Base-by-base conservation (phyloP, 2,329 filamentous ascomycete genomes). In the Trichoderma sp. region DNA sequence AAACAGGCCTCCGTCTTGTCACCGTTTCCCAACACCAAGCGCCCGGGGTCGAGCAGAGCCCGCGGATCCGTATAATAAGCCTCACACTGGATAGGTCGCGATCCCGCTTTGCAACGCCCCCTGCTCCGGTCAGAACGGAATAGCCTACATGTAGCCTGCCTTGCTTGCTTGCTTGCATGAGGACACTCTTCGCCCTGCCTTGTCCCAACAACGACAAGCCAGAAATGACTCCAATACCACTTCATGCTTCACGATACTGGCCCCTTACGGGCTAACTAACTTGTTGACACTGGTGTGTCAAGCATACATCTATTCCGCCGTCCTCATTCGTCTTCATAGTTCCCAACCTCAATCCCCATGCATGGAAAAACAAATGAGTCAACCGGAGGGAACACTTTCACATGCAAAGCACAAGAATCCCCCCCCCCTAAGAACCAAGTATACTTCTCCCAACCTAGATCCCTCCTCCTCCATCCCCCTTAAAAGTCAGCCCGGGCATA, bases 1-100 rank as follows among this genome's bases (percentile, higher is more conserved):
- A 39, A 50, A 43, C 21, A 62, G 59, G 47, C 47, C 59, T 62
- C 59, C 59, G 59, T 62, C 34, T 51, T 54, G 41, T 34, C 52
- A 54, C 59, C 48, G 55, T n/a, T 51, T 51, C 26, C 26, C 48
- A 30, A n/a, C 48, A 30, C 12, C 14, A 39, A 19, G 14, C 19
- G 21, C 54, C 39, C 34, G 45, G 47, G 59, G 17, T 44, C 48
- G 44, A 39, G 47, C 28, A 44, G 56, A 39, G 26, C 19, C 48
- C 14, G 59, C 59, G n/a, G 50, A 54, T 59, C 56, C 28, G 56
- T 45, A 39, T 14, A 14, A 52, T 54, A 52, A 61, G 58, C 47
- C 58, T 61, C 47, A 52, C 47, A 52, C 51, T 52, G 30, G 30
- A 34, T 10, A 34, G 30, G 28, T 28, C 26, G 58, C 34, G 47